These are phyloP conservation scores for Tylopilus rubrobrunneus DNA, from an alignment of 768 basidiomycete genomes.

Conservation along the genomic window DNA sequence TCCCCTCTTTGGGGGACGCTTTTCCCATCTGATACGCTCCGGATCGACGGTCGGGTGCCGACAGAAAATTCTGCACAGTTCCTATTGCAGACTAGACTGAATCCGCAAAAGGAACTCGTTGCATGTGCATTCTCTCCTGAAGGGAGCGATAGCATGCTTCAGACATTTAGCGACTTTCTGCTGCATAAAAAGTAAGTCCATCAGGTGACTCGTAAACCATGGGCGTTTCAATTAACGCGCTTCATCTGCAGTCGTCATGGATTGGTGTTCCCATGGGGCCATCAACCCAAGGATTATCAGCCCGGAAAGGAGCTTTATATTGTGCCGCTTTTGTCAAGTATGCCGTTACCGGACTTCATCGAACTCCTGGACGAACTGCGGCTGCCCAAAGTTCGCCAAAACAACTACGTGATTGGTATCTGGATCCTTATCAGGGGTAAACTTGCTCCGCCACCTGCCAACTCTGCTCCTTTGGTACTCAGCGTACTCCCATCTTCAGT, in stretches of 20 bases:
- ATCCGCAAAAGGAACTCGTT: conserved; percentile 72
- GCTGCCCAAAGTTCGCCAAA: conserved; percentile 59
- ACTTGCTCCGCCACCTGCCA: conserved; percentile 45
- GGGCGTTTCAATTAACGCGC: conserved; percentile 6
- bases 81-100: conserved; percentile 73
- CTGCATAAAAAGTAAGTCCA: conserved; percentile 64
- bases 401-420: conserved; percentile 72
- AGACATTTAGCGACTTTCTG: conserved; percentile 61
- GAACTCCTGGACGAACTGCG: conserved; percentile 76
- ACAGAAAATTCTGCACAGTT: conserved; percentile 74
- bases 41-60: conserved; percentile 83
- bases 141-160: conserved; percentile 45
- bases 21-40: conserved; percentile 64
- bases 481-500: conserved; percentile 14
- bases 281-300: conserved; percentile 62
- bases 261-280: conserved; percentile 83
- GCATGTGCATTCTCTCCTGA: conserved; percentile 70
- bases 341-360: conserved; percentile 78
- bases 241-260: conserved; percentile 66
- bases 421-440: conserved; percentile 86
- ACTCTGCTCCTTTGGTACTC: conserved; percentile 9
- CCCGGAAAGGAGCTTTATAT: conserved; percentile 87
- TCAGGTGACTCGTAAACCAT: conserved; percentile 3
- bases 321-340: conserved; percentile 63
- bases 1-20: conserved; percentile 72